Base-by-base conservation (phyloP, 2,329 filamentous ascomycete species). In the Arthroderma sp. region DNA sequence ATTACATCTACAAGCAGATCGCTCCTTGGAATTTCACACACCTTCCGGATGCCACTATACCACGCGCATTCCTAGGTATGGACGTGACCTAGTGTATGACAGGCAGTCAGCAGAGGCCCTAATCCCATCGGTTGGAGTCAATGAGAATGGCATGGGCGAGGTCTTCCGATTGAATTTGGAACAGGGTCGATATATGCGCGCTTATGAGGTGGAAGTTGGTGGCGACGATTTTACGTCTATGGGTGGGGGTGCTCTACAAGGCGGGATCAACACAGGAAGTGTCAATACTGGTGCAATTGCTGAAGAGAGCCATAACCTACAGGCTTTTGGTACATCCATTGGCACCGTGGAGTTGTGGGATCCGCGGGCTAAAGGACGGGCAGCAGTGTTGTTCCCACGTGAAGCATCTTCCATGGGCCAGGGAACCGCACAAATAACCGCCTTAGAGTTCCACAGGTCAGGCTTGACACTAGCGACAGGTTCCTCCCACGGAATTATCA, bases 311-410 rank as follows among this genome's bases (percentile, higher is more conserved):
- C 91, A 98, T 62, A 91, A 91, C 46, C 71, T 98, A 4, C 73
- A 88, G 31, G 88, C 89, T 0, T 98, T 98, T 56, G 91, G 93
- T 43, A 98, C 91, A 1, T 88, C 86, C 2, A 70, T 91, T 46
- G 89, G 91, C n/a, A 94, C 89, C 1, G 86, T 96, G 28, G 91
- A 98, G 60, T 89, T 96, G 58, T 98, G 88, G 86, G 91, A 98
- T 60, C 77, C 88, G 1, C 77, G 91, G 48, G 87, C 84, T 29
- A 82, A 86, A 58, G 82, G 82, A 44, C 75, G 86, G 46, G 83
- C 89, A 7, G 88, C 86, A 10, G 74, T 89, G 11, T 69, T 98
- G 1, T 73, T 81, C 8, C 75, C 70, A 1, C 74, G 73, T 3
- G 50, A 62, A 5, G 63, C 68, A 29, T 50, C 54, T 31, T 64